Evolutionary conservation across 2,329 filamentous ascomycete species (phyloP).

Genomic region (Venturia carpophila): DNA sequence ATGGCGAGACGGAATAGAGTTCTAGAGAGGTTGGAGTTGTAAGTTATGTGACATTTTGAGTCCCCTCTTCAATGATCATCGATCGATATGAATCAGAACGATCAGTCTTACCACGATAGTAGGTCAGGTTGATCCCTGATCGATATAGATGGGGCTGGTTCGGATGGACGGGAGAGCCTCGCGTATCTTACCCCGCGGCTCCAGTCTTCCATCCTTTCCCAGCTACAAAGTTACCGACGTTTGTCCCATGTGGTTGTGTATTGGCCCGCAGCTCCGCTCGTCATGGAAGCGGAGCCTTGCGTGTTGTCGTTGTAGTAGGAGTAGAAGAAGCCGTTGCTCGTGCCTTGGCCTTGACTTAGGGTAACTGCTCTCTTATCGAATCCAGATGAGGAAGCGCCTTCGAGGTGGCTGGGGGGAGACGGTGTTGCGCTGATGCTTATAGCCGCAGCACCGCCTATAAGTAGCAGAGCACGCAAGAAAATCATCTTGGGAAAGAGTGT

Average conservation of each 20-base stretch:
- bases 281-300: constrained; percentile 27
- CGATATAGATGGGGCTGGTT: too few species aligned
- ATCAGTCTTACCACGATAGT: too few species aligned
- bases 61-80: too few species aligned
- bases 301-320: constrained; percentile 42
- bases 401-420: background rate
- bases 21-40: too few species aligned
- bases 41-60: too few species aligned
- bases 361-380: background rate
- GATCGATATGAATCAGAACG: too few species aligned
- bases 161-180: too few species aligned
- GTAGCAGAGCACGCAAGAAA: constrained; percentile 32
- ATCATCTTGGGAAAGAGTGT: background rate
- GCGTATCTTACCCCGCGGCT: constrained; percentile 38
- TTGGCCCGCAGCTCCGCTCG: constrained; percentile 4
- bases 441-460: background rate
- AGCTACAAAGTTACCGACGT: constrained; percentile 47
- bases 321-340: constrained; percentile 37
- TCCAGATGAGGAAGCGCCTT: background rate
- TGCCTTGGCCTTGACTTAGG: constrained; percentile 24
- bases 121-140: too few species aligned
- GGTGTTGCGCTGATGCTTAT: background rate
- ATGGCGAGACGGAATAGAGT: too few species aligned
- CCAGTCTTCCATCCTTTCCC: constrained; percentile 54
- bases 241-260: constrained; percentile 42